Evolutionary conservation across 257 asterid species (phyloP).

Genomic region (Thymus mandschuricus): DNA sequence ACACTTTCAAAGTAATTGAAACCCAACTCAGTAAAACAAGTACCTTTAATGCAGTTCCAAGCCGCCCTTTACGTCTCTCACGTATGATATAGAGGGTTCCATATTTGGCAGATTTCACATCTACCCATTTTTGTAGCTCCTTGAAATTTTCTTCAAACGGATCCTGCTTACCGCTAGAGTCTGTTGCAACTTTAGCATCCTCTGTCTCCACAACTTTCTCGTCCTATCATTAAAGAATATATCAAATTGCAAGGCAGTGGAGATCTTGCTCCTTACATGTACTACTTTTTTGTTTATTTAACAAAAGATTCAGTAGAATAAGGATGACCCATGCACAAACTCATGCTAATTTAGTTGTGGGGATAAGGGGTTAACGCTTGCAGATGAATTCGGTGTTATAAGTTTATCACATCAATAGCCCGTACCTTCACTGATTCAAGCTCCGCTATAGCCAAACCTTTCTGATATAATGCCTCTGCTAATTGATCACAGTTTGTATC

Average conservation of each 20-base stretch:
- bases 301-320: not conserved
- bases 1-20: not conserved
- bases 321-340: conserved; percentile 1
- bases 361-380: not conserved
- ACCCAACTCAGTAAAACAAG: conserved; percentile 20
- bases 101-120: conserved; percentile 69
- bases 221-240: conserved; percentile 32
- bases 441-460: conserved; percentile 84
- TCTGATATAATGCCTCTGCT: conserved; percentile 90
- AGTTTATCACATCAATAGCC: not conserved
- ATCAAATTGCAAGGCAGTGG: not conserved
- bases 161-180: conserved; percentile 48
- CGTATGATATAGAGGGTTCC: conserved; percentile 69
- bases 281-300: not conserved
- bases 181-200: conserved; percentile 47
- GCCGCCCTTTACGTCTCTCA: conserved; percentile 76
- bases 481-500: conserved; percentile 81
- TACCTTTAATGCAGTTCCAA: conserved; percentile 94
- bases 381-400: conserved; percentile 3
- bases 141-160: conserved; percentile 81
- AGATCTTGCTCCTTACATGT: not conserved
- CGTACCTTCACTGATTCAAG: conserved; percentile 70
- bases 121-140: conserved; percentile 90
- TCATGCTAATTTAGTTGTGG: conserved; percentile 14
- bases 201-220: conserved; percentile 44